phyloP scores from a whole-genome alignment of 139 green algal genomes.

The Axilococcus clingmanii region DNA sequence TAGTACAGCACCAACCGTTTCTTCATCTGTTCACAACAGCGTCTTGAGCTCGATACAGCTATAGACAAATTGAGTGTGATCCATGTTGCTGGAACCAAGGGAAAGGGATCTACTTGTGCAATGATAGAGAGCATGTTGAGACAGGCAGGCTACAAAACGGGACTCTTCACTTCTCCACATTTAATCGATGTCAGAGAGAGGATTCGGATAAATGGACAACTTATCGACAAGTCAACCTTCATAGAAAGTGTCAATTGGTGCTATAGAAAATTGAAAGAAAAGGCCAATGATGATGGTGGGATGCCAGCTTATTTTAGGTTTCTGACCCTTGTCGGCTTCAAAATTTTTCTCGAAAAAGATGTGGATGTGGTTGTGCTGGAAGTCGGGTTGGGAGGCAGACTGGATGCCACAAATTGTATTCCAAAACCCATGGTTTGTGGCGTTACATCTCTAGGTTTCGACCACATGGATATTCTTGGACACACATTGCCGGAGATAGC shows the following conservation, averaged over 20 bases:
- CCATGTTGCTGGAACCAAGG: slow-evolving; percentile 87
- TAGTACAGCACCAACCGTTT: no score
- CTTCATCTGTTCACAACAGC: no score
- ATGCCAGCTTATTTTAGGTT: slow-evolving; percentile 94
- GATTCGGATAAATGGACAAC: slow-evolving; percentile 67
- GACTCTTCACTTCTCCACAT: slow-evolving; percentile 84
- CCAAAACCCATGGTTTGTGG: slow-evolving; percentile 49
- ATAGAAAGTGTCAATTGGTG: slow-evolving; percentile 47
- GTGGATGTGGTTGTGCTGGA: slow-evolving; percentile 90
- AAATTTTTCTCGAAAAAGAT: slow-evolving; percentile 47
- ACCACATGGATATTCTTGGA: slow-evolving; percentile 93
- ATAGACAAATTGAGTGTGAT: slow-evolving; percentile 63
- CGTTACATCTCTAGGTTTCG: slow-evolving; percentile 81
- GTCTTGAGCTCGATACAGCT: slow-evolving; percentile 43
- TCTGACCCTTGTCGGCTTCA: slow-evolving; percentile 76
- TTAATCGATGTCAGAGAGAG: slow-evolving; percentile 79
- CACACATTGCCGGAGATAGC: slow-evolving; percentile 90
- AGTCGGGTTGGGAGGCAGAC: slow-evolving; percentile 86
- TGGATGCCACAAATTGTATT: slow-evolving; percentile 91
- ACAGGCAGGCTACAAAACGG: slow-evolving; percentile 62
- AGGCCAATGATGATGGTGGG: slow-evolving; percentile 36
- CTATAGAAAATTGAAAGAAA: slow-evolving; percentile 31
- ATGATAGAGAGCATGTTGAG: slow-evolving; percentile 79
- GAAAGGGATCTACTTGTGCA: slow-evolving; percentile 84
- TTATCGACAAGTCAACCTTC: slow-evolving; percentile 34